These are phyloP conservation scores for Cutaneotrichosporon mucoides DNA, from an alignment of 1,284 basidiomycete genomes.

Conservation along the genomic window DNA sequence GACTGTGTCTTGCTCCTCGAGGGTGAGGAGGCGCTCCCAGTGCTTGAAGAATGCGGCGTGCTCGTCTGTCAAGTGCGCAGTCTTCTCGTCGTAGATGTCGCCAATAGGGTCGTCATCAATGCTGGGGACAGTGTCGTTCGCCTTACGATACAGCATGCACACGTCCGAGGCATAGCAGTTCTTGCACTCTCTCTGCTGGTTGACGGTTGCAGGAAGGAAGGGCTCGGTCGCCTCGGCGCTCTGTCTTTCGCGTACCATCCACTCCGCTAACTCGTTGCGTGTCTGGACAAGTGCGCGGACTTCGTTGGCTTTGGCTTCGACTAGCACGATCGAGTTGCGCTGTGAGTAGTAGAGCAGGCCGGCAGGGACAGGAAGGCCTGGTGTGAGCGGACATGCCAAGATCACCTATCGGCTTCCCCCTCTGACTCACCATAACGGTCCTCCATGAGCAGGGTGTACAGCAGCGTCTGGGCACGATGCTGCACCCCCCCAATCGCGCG, in stretches of 20 bases:
- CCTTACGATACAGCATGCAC: constrained; percentile 93
- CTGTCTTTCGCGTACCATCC: constrained; percentile 51
- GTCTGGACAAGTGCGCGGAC: constrained; percentile 73
- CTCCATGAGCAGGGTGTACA: constrained; percentile 87
- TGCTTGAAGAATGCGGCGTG: constrained; percentile 79
- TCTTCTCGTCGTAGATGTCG: constrained; percentile 71
- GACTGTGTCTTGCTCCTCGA: constrained; percentile 83
- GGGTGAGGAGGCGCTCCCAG: constrained; percentile 82
- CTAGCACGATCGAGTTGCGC: constrained; percentile 76
- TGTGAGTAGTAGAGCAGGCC: constrained; percentile 95
- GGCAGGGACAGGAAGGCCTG: constrained; percentile 50
- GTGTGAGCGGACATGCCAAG: background rate
- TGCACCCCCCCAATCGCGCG: constrained; percentile 71
- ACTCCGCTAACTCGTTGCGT: constrained; percentile 80
- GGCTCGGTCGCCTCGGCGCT: background rate
- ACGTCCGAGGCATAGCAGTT: constrained; percentile 77
- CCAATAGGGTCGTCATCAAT: constrained; percentile 65
- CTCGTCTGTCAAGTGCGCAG: constrained; percentile 65
- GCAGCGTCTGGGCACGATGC: constrained; percentile 95
- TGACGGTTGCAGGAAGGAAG: constrained; percentile 82
- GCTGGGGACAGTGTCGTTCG: constrained; percentile 60
- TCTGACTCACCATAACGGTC: constrained; percentile 72
- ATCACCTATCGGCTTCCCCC: too few relatives aligned
- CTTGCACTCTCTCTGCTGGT: constrained; percentile 72
- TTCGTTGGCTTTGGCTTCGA: constrained; percentile 73